Conservation (phyloP, 2,329 filamentous ascomycete species). For the Tolypocladium endophyticum region DNA sequence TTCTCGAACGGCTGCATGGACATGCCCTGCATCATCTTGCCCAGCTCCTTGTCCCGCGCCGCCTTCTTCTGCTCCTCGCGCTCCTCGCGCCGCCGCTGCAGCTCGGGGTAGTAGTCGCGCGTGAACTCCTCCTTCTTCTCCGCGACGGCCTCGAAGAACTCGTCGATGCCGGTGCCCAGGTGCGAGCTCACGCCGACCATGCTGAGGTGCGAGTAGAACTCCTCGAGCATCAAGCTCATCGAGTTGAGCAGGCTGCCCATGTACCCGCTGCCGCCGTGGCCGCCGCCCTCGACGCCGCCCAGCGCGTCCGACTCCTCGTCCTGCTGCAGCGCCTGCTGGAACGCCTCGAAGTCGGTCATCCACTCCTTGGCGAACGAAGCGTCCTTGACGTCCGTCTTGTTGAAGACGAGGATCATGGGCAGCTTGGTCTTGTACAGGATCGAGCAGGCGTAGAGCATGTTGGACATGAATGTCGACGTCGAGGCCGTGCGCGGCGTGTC, state of each 20-base stretch:
- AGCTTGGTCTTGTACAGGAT: conserved; percentile 98
- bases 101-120: conserved; percentile 81
- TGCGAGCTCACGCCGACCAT: conserved; percentile 91
- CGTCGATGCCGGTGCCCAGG: conserved; percentile 81
- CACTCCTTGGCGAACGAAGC: conserved; percentile 89
- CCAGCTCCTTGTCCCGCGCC: conserved; percentile 68
- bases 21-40: conserved; percentile 94
- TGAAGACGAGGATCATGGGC: conserved; percentile 98
- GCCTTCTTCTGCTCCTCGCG: conserved; percentile 65
- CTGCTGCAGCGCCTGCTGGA: conserved; percentile 71
- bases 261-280: conserved; percentile 74
- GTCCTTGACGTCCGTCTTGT: conserved; percentile 95
- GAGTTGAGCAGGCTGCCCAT: conserved; percentile 94
- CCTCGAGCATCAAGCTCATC: conserved; percentile 95
- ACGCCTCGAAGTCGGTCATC: conserved; percentile 98
- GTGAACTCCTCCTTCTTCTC: conserved; percentile 84
- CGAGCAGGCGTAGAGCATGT: conserved; percentile 98
- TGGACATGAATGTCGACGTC: conserved; percentile 97
- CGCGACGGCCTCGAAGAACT: conserved; percentile 84
- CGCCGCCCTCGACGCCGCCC: conserved; percentile 59
- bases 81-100: conserved; percentile 67
- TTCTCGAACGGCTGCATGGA: conserved; percentile 35
- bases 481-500: conserved; percentile 90
- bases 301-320: conserved; percentile 74
- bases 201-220: conserved; percentile 90